Evolutionary conservation across 805 yeast species (phyloP).

Genomic region (Cyberlindnera nakhonratchasimensis): DNA sequence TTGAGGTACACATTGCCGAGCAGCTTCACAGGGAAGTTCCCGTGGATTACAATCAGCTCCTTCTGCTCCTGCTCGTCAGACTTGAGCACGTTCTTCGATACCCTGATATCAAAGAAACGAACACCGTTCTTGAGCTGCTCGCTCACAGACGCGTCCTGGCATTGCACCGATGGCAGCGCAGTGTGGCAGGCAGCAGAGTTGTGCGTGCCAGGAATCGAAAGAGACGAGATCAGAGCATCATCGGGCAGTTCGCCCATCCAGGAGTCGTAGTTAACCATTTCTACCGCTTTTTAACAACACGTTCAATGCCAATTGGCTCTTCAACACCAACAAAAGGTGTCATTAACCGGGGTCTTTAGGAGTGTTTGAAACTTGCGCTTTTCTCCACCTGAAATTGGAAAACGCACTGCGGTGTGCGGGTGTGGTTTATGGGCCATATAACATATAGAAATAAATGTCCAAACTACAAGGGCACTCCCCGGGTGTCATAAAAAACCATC

Average conservation of each 20-base stretch:
- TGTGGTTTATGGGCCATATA: too few species aligned
- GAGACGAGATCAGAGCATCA: slow-evolving; percentile 45
- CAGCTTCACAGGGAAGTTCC: slow-evolving; percentile 68
- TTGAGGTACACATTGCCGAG: slow-evolving; percentile 52
- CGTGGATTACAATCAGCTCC: slow-evolving; percentile 67
- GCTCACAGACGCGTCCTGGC: slow-evolving; percentile 59
- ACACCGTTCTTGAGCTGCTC: slow-evolving; percentile 70
- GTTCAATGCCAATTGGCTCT: too few species aligned
- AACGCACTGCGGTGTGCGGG: not conserved
- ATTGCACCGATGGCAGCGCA: slow-evolving; percentile 72
- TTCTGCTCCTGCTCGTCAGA: slow-evolving; percentile 42
- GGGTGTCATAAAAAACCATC: not conserved
- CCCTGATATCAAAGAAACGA: slow-evolving; percentile 68
- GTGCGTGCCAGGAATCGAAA: slow-evolving; percentile 83
- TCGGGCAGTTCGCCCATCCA: slow-evolving; percentile 60
- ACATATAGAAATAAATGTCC: too few species aligned
- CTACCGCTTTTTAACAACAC: not conserved
- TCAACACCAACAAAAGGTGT: not conserved
- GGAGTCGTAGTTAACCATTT: slow-evolving; percentile 25
- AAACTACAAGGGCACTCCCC: not conserved
- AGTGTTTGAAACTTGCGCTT: too few species aligned
- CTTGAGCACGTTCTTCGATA: slow-evolving; percentile 54
- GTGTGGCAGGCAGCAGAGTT: slow-evolving; percentile 71
- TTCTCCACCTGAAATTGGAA: not conserved
- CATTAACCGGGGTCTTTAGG: too few species aligned